Conservation (phyloP, 495 filamentous ascomycete species). For the Pyronema omphalodes region DNA sequence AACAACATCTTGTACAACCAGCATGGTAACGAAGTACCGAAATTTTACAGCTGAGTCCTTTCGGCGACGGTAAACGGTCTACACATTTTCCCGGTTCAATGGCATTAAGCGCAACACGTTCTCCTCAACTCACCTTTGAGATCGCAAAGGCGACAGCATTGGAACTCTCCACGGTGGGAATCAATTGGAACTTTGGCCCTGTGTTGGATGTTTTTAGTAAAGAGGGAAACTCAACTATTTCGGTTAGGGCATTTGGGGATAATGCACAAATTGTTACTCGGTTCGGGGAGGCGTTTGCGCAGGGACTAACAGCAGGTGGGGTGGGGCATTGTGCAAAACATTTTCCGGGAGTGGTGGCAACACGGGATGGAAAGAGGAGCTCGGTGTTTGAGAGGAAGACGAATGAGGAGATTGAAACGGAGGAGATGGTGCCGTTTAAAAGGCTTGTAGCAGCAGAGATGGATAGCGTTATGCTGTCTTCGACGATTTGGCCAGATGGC, state of each 20-base stretch:
- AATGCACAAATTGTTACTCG: constrained; percentile 22
- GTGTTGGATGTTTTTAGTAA: constrained; percentile 24
- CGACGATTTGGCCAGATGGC: constrained; percentile 21
- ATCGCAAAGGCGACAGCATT: constrained; percentile 25
- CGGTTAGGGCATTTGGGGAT: constrained; percentile 24
- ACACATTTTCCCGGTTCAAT: constrained; percentile 26
- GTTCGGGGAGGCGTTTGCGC: constrained; percentile 24
- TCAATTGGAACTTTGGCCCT: constrained; percentile 26
- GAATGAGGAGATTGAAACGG: constrained; percentile 18
- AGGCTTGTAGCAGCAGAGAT: constrained; percentile 23
- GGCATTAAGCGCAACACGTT: constrained; percentile 24
- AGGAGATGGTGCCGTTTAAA: constrained; percentile 24
- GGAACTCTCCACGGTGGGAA: constrained; percentile 24
- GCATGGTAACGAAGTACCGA: constrained; percentile 13
- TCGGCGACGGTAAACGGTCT: constrained; percentile 23
- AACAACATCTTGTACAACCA: constrained; percentile 6
- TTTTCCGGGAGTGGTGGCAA: constrained; percentile 19
- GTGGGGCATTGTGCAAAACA: constrained; percentile 25
- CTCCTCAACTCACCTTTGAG: constrained; percentile 24
- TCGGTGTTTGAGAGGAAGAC: constrained; percentile 17
- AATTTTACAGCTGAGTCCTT: constrained; percentile 17
- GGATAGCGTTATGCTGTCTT: constrained; percentile 24
- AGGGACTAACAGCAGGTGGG: constrained; percentile 23
- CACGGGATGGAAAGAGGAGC: constrained; percentile 14
- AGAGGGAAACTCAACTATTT: constrained; percentile 10